Evolutionary conservation across 495 filamentous ascomycete species (phyloP).

Genomic region (Aspergillus wentii): DNA sequence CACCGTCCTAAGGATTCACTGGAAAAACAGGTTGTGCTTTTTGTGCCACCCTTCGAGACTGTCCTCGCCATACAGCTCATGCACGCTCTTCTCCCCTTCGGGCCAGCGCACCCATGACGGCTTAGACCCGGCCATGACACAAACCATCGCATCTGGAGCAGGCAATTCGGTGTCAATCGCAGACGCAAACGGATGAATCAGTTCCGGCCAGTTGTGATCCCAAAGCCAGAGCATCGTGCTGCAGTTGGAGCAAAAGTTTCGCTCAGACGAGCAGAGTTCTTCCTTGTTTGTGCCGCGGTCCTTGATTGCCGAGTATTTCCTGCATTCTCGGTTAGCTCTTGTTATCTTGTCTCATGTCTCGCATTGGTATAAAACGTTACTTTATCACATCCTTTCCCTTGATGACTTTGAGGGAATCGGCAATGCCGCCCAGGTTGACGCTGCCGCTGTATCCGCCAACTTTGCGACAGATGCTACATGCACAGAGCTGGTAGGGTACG

Average conservation of each 20-base stretch:
- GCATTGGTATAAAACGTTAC: conserved; percentile 17
- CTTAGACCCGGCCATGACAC: conserved; percentile 43
- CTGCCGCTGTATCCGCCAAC: conserved; percentile 43
- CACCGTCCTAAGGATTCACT: conserved; percentile 3
- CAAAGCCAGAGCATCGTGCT: conserved; percentile 47
- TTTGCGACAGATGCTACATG: conserved; percentile 54
- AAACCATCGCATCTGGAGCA: conserved; percentile 49
- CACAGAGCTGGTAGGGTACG: conserved; percentile 52
- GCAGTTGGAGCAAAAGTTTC: conserved; percentile 51
- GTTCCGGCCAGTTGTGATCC: conserved; percentile 47
- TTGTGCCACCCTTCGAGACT: conserved; percentile 53
- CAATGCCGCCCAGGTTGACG: conserved; percentile 49
- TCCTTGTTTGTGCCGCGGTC: conserved; percentile 43
- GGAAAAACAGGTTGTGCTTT: conserved; percentile 30
- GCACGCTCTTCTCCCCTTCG: conserved; percentile 45
- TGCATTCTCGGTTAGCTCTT: conserved; percentile 12
- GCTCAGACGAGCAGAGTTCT: conserved; percentile 38
- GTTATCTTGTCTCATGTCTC: background rate
- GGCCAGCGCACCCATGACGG: conserved; percentile 48
- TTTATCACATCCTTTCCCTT: conserved; percentile 47
- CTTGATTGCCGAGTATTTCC: conserved; percentile 48
- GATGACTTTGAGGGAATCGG: conserved; percentile 39
- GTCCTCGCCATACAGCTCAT: conserved; percentile 35
- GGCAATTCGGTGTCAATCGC: conserved; percentile 52
- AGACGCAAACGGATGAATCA: conserved; percentile 54